These are phyloP conservation scores for Zychaea mexicana DNA, from an alignment of 371 early-diverging fungal genomes.

Conservation along the genomic window DNA sequence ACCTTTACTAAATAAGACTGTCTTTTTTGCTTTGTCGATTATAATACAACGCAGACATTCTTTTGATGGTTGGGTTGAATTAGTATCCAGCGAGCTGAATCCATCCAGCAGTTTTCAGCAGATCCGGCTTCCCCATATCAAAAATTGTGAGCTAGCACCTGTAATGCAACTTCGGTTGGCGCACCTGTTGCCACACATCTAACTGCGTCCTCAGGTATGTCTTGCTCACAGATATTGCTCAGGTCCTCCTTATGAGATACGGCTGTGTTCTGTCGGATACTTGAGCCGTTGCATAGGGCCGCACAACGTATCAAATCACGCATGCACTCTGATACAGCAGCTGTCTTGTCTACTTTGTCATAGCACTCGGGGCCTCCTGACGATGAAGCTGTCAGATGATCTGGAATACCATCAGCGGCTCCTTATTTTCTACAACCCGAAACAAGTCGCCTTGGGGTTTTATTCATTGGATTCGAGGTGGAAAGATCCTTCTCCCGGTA, in stretches of 20 bases:
- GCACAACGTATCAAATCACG: conserved; percentile 39
- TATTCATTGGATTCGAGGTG: conserved; percentile 62
- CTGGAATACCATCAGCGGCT: too few relatives aligned
- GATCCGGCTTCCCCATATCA: conserved; percentile 63
- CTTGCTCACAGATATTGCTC: too few relatives aligned
- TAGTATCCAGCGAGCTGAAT: conserved; percentile 78
- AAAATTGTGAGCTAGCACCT: conserved; percentile 79
- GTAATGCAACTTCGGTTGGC: conserved; percentile 54
- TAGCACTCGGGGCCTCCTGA: too few relatives aligned
- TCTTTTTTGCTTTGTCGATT: conserved; percentile 56
- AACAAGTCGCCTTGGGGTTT: conserved; percentile 64
- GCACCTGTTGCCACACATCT: conserved; percentile 22
- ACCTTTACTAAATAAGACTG: conserved; percentile 62
- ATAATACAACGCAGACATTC: conserved; percentile 87
- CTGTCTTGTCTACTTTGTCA: conserved; percentile 25
- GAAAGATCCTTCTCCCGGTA: conserved; percentile 66
- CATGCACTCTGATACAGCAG: neutral
- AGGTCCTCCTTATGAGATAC: too few relatives aligned
- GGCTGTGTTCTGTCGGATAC: conserved; percentile 58
- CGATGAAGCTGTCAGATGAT: too few relatives aligned
- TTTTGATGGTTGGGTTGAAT: conserved; percentile 90
- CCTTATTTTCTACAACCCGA: conserved; percentile 3
- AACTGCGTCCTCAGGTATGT: too few relatives aligned
- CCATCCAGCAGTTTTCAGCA: conserved; percentile 49
- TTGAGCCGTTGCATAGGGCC: conserved; percentile 59